phyloP scores from a whole-genome alignment of 2,329 filamentous ascomycete genomes.

The Alternaria dauci region DNA sequence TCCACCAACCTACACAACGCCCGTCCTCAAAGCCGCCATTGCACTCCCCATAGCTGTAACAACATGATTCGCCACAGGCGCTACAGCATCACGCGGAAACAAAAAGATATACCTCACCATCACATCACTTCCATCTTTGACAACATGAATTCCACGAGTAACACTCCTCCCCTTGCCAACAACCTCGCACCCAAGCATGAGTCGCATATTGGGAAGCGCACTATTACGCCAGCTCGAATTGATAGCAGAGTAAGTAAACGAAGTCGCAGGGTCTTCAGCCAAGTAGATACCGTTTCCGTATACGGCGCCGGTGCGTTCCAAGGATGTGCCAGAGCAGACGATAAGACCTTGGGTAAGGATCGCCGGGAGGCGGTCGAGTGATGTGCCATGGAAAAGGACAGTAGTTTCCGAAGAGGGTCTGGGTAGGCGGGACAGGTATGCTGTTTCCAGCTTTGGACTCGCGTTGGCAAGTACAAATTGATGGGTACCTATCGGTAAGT shows the following conservation, averaged over 20 bases:
- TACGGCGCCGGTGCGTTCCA: conserved; percentile 44
- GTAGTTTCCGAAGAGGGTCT: conserved; percentile 20
- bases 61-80: conserved; percentile 33
- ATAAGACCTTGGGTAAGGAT: conserved; percentile 43
- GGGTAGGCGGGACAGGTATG: conserved; percentile 26
- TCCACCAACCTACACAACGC: conserved; percentile 13
- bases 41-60: conserved; percentile 33
- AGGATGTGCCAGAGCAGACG: conserved; percentile 35
- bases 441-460: conserved; percentile 34
- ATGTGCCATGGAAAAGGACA: conserved; percentile 47
- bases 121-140: conserved; percentile 36
- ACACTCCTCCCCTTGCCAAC: conserved; percentile 30
- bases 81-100: conserved; percentile 19
- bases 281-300: conserved; percentile 47
- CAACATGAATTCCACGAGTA: conserved; percentile 34
- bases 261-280: conserved; percentile 39
- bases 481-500: conserved; percentile 37
- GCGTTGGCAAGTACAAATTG: conserved; percentile 47
- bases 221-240: conserved; percentile 37
- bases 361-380: conserved; percentile 41
- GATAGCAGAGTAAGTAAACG: conserved; percentile 33
- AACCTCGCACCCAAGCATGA: conserved; percentile 45
- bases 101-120: conserved; percentile 50
- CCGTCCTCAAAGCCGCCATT: conserved; percentile 30
- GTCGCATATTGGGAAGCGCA: conserved; percentile 35